These are phyloP conservation scores for Pezicula radicicola DNA, from an alignment of 2,329 filamentous ascomycete genomes.

Conservation along the genomic window DNA sequence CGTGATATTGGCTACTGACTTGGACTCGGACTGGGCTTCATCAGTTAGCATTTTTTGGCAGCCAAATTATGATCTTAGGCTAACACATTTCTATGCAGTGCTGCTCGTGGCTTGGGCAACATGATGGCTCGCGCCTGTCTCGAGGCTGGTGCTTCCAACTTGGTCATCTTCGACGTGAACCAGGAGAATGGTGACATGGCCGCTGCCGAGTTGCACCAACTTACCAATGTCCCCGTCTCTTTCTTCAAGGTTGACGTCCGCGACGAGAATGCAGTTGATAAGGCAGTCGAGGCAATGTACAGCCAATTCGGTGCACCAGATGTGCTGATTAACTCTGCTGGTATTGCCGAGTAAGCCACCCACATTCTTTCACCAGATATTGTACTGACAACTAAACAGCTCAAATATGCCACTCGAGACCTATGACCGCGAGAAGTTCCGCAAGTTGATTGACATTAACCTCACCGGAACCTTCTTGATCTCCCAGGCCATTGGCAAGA, in stretches of 20 bases:
- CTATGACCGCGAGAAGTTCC: conserved; percentile 75
- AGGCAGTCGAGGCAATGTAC: conserved; percentile 64
- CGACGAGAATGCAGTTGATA: conserved; percentile 66
- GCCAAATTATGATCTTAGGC: conserved; percentile 4
- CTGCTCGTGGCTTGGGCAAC: conserved; percentile 74
- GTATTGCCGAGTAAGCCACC: conserved; percentile 64
- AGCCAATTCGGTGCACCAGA: conserved; percentile 67
- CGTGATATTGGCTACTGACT: no score
- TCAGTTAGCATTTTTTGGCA: not conserved
- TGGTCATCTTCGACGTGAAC: conserved; percentile 76
- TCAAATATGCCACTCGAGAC: conserved; percentile 81
- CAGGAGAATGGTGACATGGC: conserved; percentile 70
- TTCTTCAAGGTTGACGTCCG: conserved; percentile 81
- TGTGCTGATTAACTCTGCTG: conserved; percentile 76
- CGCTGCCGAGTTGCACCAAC: conserved; percentile 65
- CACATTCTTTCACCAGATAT: conserved; percentile 10
- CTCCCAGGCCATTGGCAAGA: conserved; percentile 66
- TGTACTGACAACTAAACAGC: conserved; percentile 29
- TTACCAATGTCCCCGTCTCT: conserved; percentile 67
- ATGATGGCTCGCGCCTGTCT: conserved; percentile 76
- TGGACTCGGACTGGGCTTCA: no score
- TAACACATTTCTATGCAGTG: conserved; percentile 42
- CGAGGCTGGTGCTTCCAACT: conserved; percentile 70
- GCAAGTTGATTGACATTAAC: conserved; percentile 79
- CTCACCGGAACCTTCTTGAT: conserved; percentile 76